Evolutionary conservation across 2,329 filamentous ascomycete genomes (phyloP).

Genomic region (Orbilia ellipsospora): DNA sequence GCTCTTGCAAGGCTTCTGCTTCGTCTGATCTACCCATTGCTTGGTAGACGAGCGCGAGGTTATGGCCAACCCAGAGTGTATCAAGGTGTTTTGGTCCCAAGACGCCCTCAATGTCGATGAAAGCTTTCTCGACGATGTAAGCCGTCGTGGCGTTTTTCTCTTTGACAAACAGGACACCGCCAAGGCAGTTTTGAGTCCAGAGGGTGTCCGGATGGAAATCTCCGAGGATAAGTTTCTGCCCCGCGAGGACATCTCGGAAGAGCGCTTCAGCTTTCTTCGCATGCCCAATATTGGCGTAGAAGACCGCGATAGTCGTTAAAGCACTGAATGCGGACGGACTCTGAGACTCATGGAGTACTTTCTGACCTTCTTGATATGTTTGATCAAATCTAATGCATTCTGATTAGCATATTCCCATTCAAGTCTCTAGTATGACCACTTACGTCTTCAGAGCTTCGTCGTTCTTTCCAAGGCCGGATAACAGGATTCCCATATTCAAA

Average conservation of each 20-base stretch:
- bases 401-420: too few relatives aligned
- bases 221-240: not conserved
- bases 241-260: not conserved
- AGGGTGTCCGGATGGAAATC: not conserved
- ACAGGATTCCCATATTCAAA: too few relatives aligned
- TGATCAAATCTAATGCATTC: not conserved
- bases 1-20: not conserved
- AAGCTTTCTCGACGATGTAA: not conserved
- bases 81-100: not conserved
- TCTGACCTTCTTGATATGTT: not conserved
- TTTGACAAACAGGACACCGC: not conserved
- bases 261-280: conserved; percentile 1
- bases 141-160: not conserved
- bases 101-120: conserved; percentile 1
- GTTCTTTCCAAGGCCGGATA: too few relatives aligned
- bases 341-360: not conserved
- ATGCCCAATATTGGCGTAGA: not conserved
- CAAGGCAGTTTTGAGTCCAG: not conserved
- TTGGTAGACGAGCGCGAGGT: not conserved
- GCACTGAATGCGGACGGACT: not conserved
- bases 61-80: not conserved
- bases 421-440: too few relatives aligned
- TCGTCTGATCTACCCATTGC: not conserved
- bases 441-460: too few relatives aligned
- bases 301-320: not conserved